These are phyloP conservation scores for Metschnikowia baotianmanensis DNA, from an alignment of 805 yeast species.

Conservation along the genomic window DNA sequence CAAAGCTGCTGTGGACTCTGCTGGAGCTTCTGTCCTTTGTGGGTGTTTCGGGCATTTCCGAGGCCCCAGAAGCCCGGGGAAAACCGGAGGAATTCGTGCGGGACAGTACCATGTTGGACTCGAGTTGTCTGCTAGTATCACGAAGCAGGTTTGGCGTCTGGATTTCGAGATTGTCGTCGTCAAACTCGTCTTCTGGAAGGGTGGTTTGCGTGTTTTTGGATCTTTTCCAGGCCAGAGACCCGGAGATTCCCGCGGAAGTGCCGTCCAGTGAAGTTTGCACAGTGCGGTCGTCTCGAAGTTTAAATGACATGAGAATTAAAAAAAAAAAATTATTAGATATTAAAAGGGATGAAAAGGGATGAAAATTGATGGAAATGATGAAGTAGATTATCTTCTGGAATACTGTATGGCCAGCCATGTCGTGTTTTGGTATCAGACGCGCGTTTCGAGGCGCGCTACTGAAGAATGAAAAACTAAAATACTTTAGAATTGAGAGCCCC, in stretches of 20 bases:
- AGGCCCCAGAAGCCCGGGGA: background rate
- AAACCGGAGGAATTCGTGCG: background rate
- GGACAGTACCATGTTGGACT: background rate
- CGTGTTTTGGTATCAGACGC: no score
- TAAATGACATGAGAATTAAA: no score
- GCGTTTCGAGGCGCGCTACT: no score
- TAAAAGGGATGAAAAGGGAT: no score
- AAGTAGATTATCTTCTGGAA: no score
- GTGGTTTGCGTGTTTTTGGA: background rate
- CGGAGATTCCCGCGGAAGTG: background rate
- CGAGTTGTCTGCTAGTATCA: background rate
- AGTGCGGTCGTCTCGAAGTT: no score
- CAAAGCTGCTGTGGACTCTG: background rate
- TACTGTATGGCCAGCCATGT: no score
- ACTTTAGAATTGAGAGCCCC: no score
- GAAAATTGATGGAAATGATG: no score
- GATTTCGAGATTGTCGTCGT: constrained; percentile 7
- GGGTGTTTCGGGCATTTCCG: constrained; percentile 2
- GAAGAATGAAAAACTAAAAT: no score
- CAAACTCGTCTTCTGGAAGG: constrained; percentile 5
- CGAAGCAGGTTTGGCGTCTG: constrained; percentile 5
- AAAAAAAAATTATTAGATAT: no score
- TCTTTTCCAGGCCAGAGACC: constrained; percentile 5
- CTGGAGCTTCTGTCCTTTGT: background rate
- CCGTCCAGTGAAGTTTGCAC: no score